Evolutionary conservation across 1,284 basidiomycete species (phyloP).

Genomic region (Boletellus sp.): DNA sequence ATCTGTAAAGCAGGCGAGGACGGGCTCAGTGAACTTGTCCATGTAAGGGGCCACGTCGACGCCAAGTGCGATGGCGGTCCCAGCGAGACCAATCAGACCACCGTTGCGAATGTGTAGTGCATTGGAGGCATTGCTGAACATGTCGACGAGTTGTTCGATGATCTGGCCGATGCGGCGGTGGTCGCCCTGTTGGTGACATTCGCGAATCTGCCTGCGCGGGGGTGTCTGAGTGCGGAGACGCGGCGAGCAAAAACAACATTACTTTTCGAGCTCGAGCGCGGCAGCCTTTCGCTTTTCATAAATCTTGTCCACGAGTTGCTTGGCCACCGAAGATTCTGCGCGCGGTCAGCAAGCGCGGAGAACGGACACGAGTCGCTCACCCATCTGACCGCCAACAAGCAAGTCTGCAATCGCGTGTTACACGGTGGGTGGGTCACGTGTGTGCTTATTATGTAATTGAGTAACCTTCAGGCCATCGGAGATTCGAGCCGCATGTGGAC

Average conservation of each 20-base stretch:
- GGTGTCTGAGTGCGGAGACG: slow-evolving; percentile 15
- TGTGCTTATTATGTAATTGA: neutral
- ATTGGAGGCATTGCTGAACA: slow-evolving; percentile 81
- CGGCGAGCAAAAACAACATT: slow-evolving; percentile 18
- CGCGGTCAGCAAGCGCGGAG: slow-evolving; percentile 4
- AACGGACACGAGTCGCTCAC: slow-evolving; percentile 5
- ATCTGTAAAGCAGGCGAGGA: slow-evolving; percentile 93
- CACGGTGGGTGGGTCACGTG: slow-evolving; percentile 9
- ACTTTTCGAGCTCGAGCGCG: slow-evolving; percentile 95
- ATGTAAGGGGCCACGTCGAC: slow-evolving; percentile 93
- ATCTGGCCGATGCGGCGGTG: slow-evolving; percentile 80
- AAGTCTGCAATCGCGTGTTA: no score
- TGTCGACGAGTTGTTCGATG: slow-evolving; percentile 91
- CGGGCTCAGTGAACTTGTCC: slow-evolving; percentile 86
- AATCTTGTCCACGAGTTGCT: slow-evolving; percentile 81
- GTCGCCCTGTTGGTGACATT: slow-evolving; percentile 80
- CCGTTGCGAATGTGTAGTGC: slow-evolving; percentile 90
- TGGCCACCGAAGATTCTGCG: slow-evolving; percentile 61
- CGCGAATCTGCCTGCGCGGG: slow-evolving; percentile 71
- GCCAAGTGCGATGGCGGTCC: slow-evolving; percentile 92
- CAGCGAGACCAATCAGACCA: slow-evolving; percentile 94
- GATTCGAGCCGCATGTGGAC: no score
- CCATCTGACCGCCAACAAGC: slow-evolving; percentile 10
- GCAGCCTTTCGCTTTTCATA: slow-evolving; percentile 96
- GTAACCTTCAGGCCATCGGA: no score